Evolutionary conservation across 1,284 basidiomycete species (phyloP), one percentile per base, ranked within the genome.

Genomic region (Cerrena zonata): DNA sequence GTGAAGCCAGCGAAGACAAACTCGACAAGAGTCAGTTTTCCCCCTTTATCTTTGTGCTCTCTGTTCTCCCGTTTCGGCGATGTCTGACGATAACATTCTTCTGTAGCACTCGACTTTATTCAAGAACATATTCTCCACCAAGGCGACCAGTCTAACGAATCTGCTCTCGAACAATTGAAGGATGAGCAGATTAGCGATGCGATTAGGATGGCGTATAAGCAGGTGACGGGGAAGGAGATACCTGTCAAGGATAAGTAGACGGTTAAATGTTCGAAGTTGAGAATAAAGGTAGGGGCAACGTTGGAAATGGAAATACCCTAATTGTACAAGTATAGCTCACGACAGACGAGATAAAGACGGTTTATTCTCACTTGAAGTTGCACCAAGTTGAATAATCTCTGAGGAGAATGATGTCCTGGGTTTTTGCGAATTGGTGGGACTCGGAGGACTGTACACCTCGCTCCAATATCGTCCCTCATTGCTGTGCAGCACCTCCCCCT

Each of bases 41-140:
- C 2, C 7, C 27, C 15, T 15, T 27, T n/a, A 13, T 41, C 27
- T 37, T 12, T 12, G 10, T 10, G n/a, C n/a, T 36, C n/a, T 36
- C 34, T 36, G 34, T n/a, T 10, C 11, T 36, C 34, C 34, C 11
- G 15, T n/a, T n/a, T n/a, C n/a, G n/a, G n/a, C n/a, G n/a, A 18
- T n/a, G 7, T 38, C 42, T n/a, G 5, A 30, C 19, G n/a, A n/a
- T 27, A 15, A 47, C 45, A 22, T 10, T 5, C 13, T 51, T 44
- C 45, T 21, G 39, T 44, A 72, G 71, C 67, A 12, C 67, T 73
- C 53, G 71, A 74, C 52, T 66, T 70, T 45, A 63, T 72, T 40
- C 72, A 75, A 55, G 66, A 73, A 53, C 67, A 74, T 49, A 57
- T 74, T 24, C 53, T 74, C 18, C 61, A 63, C 46, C 57, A 70